A percentile compares a stretch with the other conserved stretches of the same genome.
These are phyloP conservation scores for Chaetomium olivaceum DNA, from an alignment of 2,329 filamentous ascomycete genomes.

Conservation along the genomic window DNA sequence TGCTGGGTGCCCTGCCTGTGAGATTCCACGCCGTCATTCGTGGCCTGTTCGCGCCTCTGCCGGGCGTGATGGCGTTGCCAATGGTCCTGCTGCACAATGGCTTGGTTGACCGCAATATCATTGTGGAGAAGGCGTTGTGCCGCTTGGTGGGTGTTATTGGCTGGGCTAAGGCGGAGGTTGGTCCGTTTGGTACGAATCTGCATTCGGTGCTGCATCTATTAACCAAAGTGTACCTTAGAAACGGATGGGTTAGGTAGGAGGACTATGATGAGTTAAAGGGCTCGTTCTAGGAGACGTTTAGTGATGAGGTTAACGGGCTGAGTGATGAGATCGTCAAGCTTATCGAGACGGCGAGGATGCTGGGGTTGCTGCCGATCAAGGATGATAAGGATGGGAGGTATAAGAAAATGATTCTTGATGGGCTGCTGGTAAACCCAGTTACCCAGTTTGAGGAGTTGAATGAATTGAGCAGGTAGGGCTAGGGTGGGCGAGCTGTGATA, in stretches of 20 bases:
- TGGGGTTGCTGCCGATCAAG: slow-evolving; percentile 42
- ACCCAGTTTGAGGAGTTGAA: slow-evolving; percentile 31
- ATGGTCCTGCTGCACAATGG: slow-evolving; percentile 45
- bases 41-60: slow-evolving; percentile 37
- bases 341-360: slow-evolving; percentile 39
- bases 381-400: slow-evolving; percentile 39
- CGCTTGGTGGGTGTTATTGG: slow-evolving; percentile 44
- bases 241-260: slow-evolving; percentile 39
- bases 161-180: slow-evolving; percentile 42
- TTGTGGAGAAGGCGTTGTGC: slow-evolving; percentile 42
- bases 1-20: slow-evolving; percentile 38
- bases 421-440: slow-evolving; percentile 38
- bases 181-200: slow-evolving; percentile 45
- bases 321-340: slow-evolving; percentile 29
- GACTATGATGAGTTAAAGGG: slow-evolving; percentile 37
- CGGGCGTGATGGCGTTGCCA: slow-evolving; percentile 40
- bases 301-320: slow-evolving; percentile 36
- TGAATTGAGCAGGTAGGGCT: neutral
- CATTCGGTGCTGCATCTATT: slow-evolving; percentile 40
- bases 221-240: slow-evolving; percentile 39
- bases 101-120: slow-evolving; percentile 43
- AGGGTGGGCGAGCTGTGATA: neutral
- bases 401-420: slow-evolving; percentile 42
- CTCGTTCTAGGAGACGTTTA: slow-evolving; percentile 40
- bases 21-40: slow-evolving; percentile 40